Evolutionary conservation across 2,329 filamentous ascomycete genomes (phyloP).

Genomic region (Aspergillus novoparasiticus): DNA sequence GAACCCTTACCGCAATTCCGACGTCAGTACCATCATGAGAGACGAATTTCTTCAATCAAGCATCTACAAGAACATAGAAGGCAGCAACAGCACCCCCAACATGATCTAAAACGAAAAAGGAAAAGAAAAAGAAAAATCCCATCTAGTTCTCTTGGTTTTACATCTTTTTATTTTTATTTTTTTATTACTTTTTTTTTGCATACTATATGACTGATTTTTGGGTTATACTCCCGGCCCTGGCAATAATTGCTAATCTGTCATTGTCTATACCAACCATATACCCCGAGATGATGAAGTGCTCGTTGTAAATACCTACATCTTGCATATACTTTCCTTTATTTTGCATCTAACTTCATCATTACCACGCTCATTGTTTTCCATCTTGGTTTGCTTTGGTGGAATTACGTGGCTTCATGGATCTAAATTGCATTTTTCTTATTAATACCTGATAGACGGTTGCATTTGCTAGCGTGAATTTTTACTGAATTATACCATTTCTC

Average conservation of each 20-base stretch:
- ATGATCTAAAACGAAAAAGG: neutral
- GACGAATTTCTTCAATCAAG: slow-evolving; percentile 37
- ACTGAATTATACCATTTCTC: neutral
- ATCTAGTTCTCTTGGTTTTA: neutral
- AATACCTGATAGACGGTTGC: neutral
- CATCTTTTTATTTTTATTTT: neutral
- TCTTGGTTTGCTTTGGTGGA: neutral
- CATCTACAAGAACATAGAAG: slow-evolving; percentile 21
- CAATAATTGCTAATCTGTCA: slow-evolving; percentile 1
- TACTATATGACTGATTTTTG: neutral
- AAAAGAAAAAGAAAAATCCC: neutral
- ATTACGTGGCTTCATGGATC: neutral
- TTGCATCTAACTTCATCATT: neutral
- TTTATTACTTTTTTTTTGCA: neutral
- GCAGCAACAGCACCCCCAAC: slow-evolving; percentile 4
- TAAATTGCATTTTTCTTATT: neutral
- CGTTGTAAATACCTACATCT: slow-evolving; percentile 3
- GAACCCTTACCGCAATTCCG: slow-evolving; percentile 41
- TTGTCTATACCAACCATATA: slow-evolving; percentile 4
- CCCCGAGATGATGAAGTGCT: slow-evolving; percentile 1
- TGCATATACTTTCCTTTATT: neutral
- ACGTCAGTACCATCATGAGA: slow-evolving; percentile 38
- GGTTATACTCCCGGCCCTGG: neutral
- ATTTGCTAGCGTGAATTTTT: neutral
- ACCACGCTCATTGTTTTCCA: neutral